Base-by-base conservation (phyloP, 495 filamentous ascomycete species). In the Amphirosellinia nigrospora region DNA sequence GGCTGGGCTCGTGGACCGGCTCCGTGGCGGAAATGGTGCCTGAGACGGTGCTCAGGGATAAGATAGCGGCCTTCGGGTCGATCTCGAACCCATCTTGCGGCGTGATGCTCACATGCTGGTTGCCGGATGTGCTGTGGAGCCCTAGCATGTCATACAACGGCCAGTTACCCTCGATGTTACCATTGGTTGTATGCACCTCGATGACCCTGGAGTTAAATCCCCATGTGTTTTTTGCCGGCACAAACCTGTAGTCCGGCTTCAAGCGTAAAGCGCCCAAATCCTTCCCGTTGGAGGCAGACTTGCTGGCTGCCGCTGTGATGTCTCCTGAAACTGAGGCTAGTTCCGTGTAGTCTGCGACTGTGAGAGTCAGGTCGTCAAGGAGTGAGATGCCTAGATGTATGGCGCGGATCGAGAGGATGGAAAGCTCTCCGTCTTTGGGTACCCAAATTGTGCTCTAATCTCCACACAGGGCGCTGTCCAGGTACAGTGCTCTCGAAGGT, bases 401-500 rank as follows among this genome's bases (percentile, higher is more conserved):
- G 11, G 72, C 65, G 16, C 75, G 41, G 36, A 83, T 36, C 10
- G n/a, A 15, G 16, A 86, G 70, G 1, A 11, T 56, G 3, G 72
- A 61, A 6, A 85, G 76, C 21, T 56, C 58, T 2, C 71, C 75
- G 53, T 70, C 68, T 28, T 73, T 70, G 48, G 84, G 83, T 0
- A 84, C 79, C 81, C 82, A 84, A 48, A 81, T 71, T 11, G 82
- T 86, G 16, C 74, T 15, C 72, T 73, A 55, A 86, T 68, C 38
- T 76, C 78, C 13, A 84, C 69, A 65, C 84, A 85, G 10, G 80
- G 63, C 70, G 38, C 21, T 67, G 56, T 16, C 60, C 63, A 32
- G 67, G 59, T 16, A 72, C 64, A 32, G 52, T 19, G 73, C 78
- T 70, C 15, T 77, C 70, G 70, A 78, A 64, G n/a, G 55, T 66